Percentiles rank a stretch among this genome's conserved stretches.
Conservation (phyloP, 2,329 filamentous ascomycete genomes). For the Microsporum ferrugineum region DNA sequence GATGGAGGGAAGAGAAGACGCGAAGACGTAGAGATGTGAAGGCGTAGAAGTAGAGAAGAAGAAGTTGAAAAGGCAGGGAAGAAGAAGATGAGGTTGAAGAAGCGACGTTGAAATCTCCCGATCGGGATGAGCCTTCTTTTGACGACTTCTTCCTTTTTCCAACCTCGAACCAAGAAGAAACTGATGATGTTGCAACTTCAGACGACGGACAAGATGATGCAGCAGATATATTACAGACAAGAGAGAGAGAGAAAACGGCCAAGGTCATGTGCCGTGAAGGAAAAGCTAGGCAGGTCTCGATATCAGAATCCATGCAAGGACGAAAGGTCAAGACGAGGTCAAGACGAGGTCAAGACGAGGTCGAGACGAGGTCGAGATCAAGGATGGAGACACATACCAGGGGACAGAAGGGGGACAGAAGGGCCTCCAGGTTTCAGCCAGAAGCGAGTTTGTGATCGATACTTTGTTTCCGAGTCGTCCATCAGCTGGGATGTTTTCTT, state of each 20-base stretch:
- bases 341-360: neutral
- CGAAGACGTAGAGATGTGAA: neutral
- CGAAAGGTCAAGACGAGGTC: neutral
- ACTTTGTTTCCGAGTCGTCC: conserved; percentile 1
- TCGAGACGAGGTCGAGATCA: neutral
- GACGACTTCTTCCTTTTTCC: neutral
- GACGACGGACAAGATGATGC: neutral
- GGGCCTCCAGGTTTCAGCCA: neutral
- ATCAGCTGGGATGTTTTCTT: neutral
- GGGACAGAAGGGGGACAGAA: neutral
- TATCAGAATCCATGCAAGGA: neutral
- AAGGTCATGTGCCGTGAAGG: neutral
- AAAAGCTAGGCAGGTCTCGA: neutral
- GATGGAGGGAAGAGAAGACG: neutral
- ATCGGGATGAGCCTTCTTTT: neutral
- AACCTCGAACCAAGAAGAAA: neutral
- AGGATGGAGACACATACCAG: neutral
- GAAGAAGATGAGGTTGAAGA: neutral
- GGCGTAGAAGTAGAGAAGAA: neutral
- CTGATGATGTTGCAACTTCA: neutral
- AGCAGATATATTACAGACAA: neutral
- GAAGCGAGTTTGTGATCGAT: neutral
- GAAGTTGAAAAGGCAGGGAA: neutral
- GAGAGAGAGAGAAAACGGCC: neutral
- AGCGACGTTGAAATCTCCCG: neutral